phyloP scores from a whole-genome alignment of 495 filamentous ascomycete genomes.

The Trichocladium uniseriatum region DNA sequence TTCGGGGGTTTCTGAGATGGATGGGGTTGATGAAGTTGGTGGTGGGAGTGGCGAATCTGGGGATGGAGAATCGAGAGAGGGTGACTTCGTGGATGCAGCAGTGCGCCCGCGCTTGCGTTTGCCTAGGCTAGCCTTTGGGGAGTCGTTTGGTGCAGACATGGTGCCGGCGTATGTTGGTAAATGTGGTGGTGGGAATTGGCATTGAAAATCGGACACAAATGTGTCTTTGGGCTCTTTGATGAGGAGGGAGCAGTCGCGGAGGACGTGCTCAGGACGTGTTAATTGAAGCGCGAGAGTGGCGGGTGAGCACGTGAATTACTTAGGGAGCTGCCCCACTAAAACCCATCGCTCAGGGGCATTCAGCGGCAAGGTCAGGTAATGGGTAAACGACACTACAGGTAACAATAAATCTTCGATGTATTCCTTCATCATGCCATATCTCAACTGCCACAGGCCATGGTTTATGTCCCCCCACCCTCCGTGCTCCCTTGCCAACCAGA shows the following conservation, averaged over 20 bases:
- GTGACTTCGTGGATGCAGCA: neutral
- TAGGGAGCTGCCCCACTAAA: too few species aligned
- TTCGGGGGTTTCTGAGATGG: neutral
- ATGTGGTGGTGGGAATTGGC: too few species aligned
- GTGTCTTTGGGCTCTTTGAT: too few species aligned
- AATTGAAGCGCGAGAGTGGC: constrained; percentile 29
- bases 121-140: neutral
- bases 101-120: constrained; percentile 13
- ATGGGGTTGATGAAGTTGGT: neutral
- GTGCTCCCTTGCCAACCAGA: neutral
- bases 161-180: neutral
- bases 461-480: neutral
- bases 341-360: too few species aligned
- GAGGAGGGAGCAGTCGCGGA: too few species aligned
- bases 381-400: too few species aligned
- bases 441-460: neutral
- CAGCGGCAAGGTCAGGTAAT: too few species aligned
- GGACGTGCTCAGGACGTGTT: constrained; percentile 1
- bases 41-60: too few species aligned
- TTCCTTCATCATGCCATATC: too few species aligned
- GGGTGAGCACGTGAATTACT: constrained; percentile 30
- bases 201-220: too few species aligned
- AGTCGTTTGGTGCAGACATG: neutral
- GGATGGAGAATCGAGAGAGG: neutral
- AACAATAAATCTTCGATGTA: too few species aligned